Base-by-base conservation (phyloP, 768 basidiomycete species). In the Termitomyces bulborhizus region DNA sequence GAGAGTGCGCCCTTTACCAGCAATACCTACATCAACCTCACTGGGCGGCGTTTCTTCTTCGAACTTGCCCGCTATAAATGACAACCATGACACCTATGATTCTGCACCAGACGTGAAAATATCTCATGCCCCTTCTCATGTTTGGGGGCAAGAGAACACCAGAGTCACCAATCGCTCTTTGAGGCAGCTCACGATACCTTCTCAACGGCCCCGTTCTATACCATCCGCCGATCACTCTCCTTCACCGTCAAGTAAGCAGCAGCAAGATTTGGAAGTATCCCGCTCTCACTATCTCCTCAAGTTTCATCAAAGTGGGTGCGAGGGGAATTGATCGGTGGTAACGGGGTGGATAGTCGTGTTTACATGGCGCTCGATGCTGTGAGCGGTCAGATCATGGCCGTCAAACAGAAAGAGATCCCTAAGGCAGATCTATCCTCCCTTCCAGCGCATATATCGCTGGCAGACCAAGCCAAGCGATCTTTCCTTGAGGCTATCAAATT, bases 371-470 rank as follows among this genome's bases (percentile, higher is more conserved):
- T 98, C 56, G 97, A 98, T 68, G 90, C 90, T 36, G 92, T 88
- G 3, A 93, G 93, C 0, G 92, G 93, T 54, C 93, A 97, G 71
- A 94, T 96, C 88, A 93, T 98, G 64, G 95, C 96, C 18, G 94
- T 98, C 60, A 99, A 99, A 71, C 97, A 98, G 70, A 96, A 98
- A 48, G 95, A 98, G 69, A 82, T 95, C 52, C 95, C 96, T 1
- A 43, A 18, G 82, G 84, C 47, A 26, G 39, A 40, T 18, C 15
- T 52, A n/a, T 13, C 42, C 6, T 24, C 34, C 32, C 31, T 16
- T 34, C 24, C 48, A 37, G 24, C 32, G 8, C 34, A 15, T 11
- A 41, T 26, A 4, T 42, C 32, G 15, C 21, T 52, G 26, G 44
- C 55, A 26, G 42, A 15, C 81, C 84, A 29, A 90, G 88, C 63